A percentile compares a stretch with the other conserved stretches of the same genome.
phyloP scores from a whole-genome alignment of 2,329 filamentous ascomycete species.

The Pleomassaria siparia region DNA sequence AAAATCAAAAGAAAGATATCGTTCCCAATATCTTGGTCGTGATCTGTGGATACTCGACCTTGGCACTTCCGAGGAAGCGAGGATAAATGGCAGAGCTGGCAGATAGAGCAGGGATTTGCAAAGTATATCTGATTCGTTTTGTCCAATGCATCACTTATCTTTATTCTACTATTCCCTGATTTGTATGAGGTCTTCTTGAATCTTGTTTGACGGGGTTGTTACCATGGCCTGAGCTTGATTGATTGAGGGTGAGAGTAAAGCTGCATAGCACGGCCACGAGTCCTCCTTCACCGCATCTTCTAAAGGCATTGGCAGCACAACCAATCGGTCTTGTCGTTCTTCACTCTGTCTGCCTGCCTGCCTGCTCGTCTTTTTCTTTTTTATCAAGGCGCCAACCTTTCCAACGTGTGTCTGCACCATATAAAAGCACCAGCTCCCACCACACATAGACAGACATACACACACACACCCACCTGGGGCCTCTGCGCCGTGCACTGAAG shows the following conservation, averaged over 20 bases:
- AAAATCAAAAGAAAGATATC: constrained; percentile 26
- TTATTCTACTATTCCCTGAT: no score
- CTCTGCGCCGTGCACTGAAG: neutral
- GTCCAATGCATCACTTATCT: no score
- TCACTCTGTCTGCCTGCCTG: no score
- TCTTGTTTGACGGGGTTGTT: neutral
- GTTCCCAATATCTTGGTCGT: constrained; percentile 5
- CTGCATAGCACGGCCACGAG: no score
- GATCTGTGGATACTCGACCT: no score
- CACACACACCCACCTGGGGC: no score
- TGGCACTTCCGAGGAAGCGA: no score
- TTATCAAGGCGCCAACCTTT: neutral
- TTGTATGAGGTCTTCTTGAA: neutral
- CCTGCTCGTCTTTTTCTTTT: constrained; percentile 1
- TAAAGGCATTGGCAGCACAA: neutral
- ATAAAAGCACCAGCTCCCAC: neutral
- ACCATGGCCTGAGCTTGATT: neutral
- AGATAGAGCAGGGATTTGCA: no score
- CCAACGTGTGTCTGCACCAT: neutral
- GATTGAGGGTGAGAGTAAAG: neutral
- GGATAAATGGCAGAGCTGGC: no score
- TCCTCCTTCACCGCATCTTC: constrained; percentile 6
- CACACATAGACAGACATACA: no score
- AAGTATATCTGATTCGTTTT: no score
- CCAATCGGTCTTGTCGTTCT: constrained; percentile 5